Conservation (phyloP, 2,329 filamentous ascomycete species). For the Monilinia fructigena region DNA sequence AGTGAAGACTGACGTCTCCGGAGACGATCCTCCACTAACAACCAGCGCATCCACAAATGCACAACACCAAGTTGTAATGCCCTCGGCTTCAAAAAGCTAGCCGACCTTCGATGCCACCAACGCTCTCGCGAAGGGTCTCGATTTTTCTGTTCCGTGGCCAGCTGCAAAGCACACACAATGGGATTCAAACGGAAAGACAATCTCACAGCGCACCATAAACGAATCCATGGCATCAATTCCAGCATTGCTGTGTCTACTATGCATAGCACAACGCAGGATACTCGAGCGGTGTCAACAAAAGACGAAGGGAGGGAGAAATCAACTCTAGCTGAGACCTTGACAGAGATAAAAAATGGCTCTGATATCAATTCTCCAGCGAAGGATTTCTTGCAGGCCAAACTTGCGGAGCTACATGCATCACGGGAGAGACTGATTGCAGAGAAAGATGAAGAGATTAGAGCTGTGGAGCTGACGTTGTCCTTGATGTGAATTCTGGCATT, state of each 20-base stretch:
- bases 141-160: not conserved
- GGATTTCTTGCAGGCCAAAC: not conserved
- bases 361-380: not conserved
- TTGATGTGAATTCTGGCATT: not conserved
- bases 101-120: not conserved
- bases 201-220: not conserved
- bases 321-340: too few species aligned
- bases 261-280: too few species aligned
- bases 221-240: not conserved
- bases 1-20: too few species aligned
- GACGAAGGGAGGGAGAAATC: too few species aligned
- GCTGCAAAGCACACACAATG: not conserved
- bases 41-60: not conserved
- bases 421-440: not conserved
- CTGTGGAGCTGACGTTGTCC: not conserved
- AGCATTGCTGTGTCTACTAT: not conserved
- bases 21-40: not conserved
- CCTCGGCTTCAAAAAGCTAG: not conserved
- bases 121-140: not conserved
- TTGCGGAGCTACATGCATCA: not conserved
- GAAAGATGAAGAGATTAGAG: not conserved
- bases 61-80: not conserved
- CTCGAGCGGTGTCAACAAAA: too few species aligned
- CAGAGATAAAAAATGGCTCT: too few species aligned
- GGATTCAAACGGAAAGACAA: constrained; percentile 1